A percentile compares a stretch with the other conserved stretches of the same genome.
phyloP scores from a whole-genome alignment of 345 rosid species.

The Anacardium occidentale region DNA sequence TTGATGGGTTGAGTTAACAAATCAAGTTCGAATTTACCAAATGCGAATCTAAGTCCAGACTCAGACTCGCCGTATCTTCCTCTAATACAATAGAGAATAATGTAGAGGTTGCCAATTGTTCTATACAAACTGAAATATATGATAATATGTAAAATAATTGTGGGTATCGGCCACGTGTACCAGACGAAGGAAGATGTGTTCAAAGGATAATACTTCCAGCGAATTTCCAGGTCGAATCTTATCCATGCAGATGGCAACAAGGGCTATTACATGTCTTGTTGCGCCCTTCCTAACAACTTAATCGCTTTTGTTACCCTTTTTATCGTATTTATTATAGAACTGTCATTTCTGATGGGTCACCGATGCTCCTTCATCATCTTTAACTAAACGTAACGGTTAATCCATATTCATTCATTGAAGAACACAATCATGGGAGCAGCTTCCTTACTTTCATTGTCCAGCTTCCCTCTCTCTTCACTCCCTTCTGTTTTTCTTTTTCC shows the following conservation, averaged over 20 bases:
- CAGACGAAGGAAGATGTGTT: conserved; percentile 27
- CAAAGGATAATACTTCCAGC: background rate
- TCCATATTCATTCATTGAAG: background rate
- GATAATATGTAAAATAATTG: no score
- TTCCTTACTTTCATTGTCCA: conserved; percentile 28
- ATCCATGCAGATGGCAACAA: conserved; percentile 20
- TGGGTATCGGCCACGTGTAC: conserved; percentile 16
- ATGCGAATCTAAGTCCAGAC: no score
- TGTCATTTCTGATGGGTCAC: conserved; percentile 33
- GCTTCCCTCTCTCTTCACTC: conserved; percentile 22
- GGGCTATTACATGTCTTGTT: no score
- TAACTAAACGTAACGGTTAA: background rate
- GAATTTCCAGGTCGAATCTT: conserved; percentile 17
- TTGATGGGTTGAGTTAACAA: no score
- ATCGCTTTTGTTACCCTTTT: background rate
- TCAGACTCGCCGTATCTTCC: no score
- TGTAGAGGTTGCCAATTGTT: no score
- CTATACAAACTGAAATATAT: no score
- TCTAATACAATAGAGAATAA: no score
- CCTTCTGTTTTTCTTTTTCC: conserved; percentile 21
- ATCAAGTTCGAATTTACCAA: no score
- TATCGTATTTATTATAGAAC: conserved; percentile 6
- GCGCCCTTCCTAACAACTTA: background rate
- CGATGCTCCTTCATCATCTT: background rate
- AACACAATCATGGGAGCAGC: conserved; percentile 34